phyloP scores from a whole-genome alignment of 164 flowering plant genomes.

The Piper longum region DNA sequence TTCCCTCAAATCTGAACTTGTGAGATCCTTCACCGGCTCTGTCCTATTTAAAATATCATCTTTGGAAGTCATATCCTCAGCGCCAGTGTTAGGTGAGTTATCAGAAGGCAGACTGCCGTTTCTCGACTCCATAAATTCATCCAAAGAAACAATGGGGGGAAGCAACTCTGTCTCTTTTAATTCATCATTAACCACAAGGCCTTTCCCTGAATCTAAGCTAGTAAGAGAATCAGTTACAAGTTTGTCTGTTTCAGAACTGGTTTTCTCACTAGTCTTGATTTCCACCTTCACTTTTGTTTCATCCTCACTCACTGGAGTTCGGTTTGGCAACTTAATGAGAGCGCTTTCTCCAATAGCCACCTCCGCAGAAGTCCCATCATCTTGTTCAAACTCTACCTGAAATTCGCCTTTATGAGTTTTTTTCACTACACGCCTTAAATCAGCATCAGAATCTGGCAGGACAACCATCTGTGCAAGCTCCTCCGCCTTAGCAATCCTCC shows the following conservation, averaged over 20 bases:
- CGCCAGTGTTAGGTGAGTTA: conserved; percentile 37
- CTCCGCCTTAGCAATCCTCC: conserved; percentile 98
- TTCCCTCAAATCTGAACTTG: conserved; percentile 15
- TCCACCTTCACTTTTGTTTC: conserved; percentile 13
- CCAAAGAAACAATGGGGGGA: conserved; percentile 90
- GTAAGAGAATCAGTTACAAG: conserved; percentile 41
- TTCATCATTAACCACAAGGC: conserved; percentile 60
- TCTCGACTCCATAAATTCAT: conserved; percentile 92
- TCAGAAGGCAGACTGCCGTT: conserved; percentile 80
- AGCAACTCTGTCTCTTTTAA: conserved; percentile 68
- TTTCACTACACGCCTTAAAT: conserved; percentile 82
- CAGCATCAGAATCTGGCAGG: conserved; percentile 71
- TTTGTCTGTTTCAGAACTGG: background rate
- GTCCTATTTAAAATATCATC: conserved; percentile 20
- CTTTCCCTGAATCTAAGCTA: conserved; percentile 66
- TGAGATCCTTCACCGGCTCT: conserved; percentile 19
- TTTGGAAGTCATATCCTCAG: conserved; percentile 15
- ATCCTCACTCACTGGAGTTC: conserved; percentile 16
- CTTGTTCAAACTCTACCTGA: conserved; percentile 73
- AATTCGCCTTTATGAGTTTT: conserved; percentile 97
- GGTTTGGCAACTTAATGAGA: conserved; percentile 16
- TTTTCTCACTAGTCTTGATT: conserved; percentile 13
- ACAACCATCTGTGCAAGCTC: conserved; percentile 90
- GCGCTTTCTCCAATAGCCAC: conserved; percentile 43
- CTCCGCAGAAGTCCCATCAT: conserved; percentile 51